phyloP scores from a whole-genome alignment of 2,329 filamentous ascomycete genomes.

The Podosphaera fusca region DNA sequence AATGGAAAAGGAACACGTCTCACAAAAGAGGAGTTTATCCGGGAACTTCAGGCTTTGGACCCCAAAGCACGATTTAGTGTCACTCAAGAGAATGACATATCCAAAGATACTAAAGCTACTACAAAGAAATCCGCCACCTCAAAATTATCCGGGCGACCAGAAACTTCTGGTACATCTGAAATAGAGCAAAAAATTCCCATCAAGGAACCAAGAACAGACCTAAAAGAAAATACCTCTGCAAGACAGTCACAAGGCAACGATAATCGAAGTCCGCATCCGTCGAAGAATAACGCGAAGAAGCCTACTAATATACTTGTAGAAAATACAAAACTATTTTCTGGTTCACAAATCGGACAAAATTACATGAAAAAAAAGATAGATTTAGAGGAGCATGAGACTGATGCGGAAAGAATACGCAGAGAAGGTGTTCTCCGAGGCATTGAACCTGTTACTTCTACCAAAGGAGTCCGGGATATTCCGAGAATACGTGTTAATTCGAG shows the following conservation, averaged over 20 bases:
- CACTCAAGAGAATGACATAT: slow-evolving; percentile 11
- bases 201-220: background rate
- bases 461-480: slow-evolving; percentile 1
- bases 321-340: background rate
- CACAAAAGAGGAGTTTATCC: slow-evolving; percentile 61
- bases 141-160: background rate
- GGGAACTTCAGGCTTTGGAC: slow-evolving; percentile 50
- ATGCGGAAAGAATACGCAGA: slow-evolving; percentile 43
- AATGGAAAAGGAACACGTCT: slow-evolving; percentile 48
- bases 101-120: slow-evolving; percentile 12
- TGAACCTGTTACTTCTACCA: slow-evolving; percentile 16
- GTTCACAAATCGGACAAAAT: background rate
- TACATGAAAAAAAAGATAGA: background rate
- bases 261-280: slow-evolving; percentile 2
- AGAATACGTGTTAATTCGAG: too few species aligned
- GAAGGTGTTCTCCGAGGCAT: slow-evolving; percentile 27
- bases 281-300: background rate
- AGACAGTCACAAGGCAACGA: slow-evolving; percentile 7
- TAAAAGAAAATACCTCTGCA: slow-evolving; percentile 3
- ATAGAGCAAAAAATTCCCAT: too few species aligned
- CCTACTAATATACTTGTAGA: background rate
- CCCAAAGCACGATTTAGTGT: slow-evolving; percentile 26
- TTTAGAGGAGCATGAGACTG: slow-evolving; percentile 30
- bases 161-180: background rate
- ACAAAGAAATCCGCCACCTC: slow-evolving; percentile 12